Percentiles rank a stretch among this genome's conserved stretches.
Conservation (phyloP, 2,329 filamentous ascomycete species). For the Kalmusia sp. region DNA sequence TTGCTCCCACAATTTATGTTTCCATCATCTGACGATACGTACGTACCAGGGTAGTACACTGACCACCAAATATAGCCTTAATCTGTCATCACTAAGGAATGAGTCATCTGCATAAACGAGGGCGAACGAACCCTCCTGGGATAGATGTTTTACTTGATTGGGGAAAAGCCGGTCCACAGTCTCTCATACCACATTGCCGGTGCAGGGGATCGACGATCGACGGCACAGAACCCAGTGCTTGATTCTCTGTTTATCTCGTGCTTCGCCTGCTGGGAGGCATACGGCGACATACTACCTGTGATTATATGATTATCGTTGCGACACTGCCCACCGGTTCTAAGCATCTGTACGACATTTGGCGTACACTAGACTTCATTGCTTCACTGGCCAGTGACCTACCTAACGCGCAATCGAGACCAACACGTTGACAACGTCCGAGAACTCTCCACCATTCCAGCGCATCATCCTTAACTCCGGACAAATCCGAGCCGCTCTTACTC, state of each 20-base stretch:
- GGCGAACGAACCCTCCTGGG: background rate
- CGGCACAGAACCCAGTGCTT: background rate
- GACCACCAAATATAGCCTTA: background rate
- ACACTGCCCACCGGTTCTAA: no score
- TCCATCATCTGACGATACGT: no score
- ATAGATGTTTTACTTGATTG: background rate
- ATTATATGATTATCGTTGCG: no score
- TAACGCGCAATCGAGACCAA: background rate
- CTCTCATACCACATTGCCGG: background rate
- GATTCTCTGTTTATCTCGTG: no score
- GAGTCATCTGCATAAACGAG: background rate
- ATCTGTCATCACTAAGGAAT: background rate
- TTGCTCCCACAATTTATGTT: no score
- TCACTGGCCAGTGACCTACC: no score
- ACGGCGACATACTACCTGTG: no score
- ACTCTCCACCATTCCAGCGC: background rate
- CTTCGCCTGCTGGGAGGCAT: background rate
- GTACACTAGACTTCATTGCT: no score
- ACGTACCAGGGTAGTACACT: background rate
- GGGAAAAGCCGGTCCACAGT: background rate
- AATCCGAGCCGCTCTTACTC: background rate
- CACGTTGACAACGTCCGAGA: background rate
- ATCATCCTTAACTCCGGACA: background rate
- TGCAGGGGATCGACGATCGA: background rate
- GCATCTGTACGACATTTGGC: no score